A percentile compares a stretch with the other conserved stretches of the same genome.
Conservation (phyloP, 139 green algal genomes). For the Closterium sp. region DNA sequence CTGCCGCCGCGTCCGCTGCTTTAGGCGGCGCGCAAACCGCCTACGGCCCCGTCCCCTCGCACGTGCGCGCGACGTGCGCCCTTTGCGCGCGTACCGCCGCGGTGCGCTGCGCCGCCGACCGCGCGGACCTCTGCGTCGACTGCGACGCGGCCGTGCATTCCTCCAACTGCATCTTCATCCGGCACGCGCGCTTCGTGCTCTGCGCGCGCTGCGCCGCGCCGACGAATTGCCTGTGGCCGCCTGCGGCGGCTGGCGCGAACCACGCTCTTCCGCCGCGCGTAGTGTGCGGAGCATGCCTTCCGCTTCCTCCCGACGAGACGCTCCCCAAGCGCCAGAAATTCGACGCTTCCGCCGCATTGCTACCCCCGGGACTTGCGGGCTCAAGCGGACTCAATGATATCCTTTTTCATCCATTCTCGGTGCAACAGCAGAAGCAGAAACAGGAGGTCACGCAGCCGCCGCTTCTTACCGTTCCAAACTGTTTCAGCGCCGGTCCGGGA, state of each 20-base stretch:
- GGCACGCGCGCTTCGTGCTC: conserved; percentile 7
- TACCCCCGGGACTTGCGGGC: neutral
- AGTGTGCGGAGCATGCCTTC: neutral
- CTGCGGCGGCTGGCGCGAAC: neutral
- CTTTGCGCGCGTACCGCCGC: conserved; percentile 8
- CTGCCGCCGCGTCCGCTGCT: neutral
- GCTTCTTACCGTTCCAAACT: neutral
- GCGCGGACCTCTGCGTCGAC: conserved; percentile 10
- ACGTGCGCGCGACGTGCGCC: conserved; percentile 6
- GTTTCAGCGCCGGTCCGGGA: neutral
- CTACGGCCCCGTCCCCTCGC: neutral
- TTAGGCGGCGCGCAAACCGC: neutral
- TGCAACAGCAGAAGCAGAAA: neutral
- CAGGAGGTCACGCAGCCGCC: too few relatives aligned
- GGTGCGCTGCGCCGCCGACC: conserved; percentile 4
- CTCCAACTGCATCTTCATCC: conserved; percentile 26
- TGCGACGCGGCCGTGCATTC: conserved; percentile 33
- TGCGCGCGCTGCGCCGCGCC: neutral
- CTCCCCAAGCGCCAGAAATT: neutral
- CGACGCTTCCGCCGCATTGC: neutral
- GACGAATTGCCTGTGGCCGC: neutral
- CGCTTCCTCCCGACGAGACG: neutral
- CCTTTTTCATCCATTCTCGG: neutral
- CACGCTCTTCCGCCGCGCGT: neutral
- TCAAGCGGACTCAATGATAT: neutral